Percentiles rank a stretch among this genome's conserved stretches.
phyloP scores from a whole-genome alignment of 805 yeast species.

The Grigorovia yakushimaensis region DNA sequence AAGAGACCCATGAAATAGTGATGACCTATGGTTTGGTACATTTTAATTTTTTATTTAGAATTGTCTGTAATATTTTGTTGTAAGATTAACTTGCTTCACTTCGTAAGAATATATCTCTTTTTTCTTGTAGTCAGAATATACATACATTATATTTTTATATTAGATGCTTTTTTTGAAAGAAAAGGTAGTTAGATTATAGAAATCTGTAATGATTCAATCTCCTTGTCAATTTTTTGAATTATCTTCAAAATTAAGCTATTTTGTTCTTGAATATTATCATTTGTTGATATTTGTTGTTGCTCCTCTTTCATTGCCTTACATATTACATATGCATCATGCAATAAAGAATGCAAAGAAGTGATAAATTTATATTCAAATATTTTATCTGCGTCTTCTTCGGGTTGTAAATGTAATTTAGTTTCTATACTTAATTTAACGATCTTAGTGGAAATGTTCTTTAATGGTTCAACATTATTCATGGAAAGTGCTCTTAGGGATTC shows the following conservation, averaged over 20 bases:
- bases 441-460: conserved; percentile 1
- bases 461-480: no score
- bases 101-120: no score
- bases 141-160: no score
- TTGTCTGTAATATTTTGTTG: no score
- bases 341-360: conserved; percentile 18
- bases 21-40: conserved; percentile 89
- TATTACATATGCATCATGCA: conserved; percentile 13
- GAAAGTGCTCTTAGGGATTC: background rate
- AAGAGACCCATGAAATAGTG: conserved; percentile 91
- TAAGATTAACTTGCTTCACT: background rate
- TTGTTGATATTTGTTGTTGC: background rate
- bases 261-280: background rate
- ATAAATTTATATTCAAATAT: conserved; percentile 16
- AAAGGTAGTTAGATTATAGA: background rate
- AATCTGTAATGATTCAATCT: background rate
- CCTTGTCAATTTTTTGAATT: background rate
- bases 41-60: conserved; percentile 11
- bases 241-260: background rate
- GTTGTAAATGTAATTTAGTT: conserved; percentile 9
- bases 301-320: background rate
- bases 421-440: conserved; percentile 23
- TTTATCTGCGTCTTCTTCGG: conserved; percentile 6
- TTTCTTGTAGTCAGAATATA: background rate
- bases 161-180: no score